Evolutionary conservation across 148 eudicot genomes (phyloP).

Genomic region (Rhododendron ovatum): DNA sequence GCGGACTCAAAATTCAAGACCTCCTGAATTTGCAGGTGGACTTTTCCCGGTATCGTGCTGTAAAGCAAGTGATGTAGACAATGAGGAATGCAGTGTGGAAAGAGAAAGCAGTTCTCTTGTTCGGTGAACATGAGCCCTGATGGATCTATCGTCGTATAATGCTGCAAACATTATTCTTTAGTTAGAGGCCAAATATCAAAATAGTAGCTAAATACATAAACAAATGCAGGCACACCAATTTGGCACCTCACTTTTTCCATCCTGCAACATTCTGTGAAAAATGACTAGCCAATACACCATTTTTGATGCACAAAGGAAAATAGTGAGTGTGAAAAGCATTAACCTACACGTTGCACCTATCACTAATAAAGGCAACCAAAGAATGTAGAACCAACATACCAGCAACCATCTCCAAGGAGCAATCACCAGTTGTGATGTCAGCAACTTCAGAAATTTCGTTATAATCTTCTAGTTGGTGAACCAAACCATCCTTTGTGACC

Average conservation of each 20-base stretch:
- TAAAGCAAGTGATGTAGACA: slow-evolving; percentile 84
- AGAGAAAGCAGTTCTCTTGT: slow-evolving; percentile 91
- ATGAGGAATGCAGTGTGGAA: slow-evolving; percentile 77
- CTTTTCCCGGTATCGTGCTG: slow-evolving; percentile 65
- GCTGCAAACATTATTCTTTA: slow-evolving; percentile 44
- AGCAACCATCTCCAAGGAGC: slow-evolving; percentile 91
- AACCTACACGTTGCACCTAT: background rate
- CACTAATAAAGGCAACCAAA: slow-evolving; percentile 3
- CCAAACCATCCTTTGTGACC: slow-evolving; percentile 68
- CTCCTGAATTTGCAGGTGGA: slow-evolving; percentile 54
- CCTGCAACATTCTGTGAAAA: background rate
- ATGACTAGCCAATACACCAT: background rate
- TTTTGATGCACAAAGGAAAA: slow-evolving; percentile 1
- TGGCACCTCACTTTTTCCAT: slow-evolving; percentile 6
- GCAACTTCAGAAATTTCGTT: slow-evolving; percentile 95
- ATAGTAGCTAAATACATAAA: background rate
- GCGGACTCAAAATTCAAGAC: slow-evolving; percentile 28
- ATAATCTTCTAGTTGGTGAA: slow-evolving; percentile 82
- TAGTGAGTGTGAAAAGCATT: background rate
- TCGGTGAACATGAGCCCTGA: slow-evolving; percentile 94
- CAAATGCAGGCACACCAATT: background rate
- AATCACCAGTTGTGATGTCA: slow-evolving; percentile 76
- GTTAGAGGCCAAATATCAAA: slow-evolving; percentile 14
- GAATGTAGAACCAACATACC: slow-evolving; percentile 40
- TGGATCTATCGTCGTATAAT: slow-evolving; percentile 86